Percentiles rank a stretch among this genome's conserved stretches.
phyloP scores from a whole-genome alignment of 2,329 filamentous ascomycete species.

The Lasiodiplodia theobromae region DNA sequence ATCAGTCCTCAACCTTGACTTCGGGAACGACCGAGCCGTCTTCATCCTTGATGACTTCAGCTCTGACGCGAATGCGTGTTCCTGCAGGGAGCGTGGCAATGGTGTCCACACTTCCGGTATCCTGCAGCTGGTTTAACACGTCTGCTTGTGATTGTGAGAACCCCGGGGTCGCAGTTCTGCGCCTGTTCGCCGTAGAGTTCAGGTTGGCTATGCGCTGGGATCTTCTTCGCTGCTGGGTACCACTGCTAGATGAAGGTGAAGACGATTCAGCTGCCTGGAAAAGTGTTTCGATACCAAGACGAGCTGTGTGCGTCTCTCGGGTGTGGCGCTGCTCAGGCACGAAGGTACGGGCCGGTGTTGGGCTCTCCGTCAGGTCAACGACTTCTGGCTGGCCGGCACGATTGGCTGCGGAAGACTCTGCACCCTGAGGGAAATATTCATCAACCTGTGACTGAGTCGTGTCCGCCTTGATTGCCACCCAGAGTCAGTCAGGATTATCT shows the following conservation, averaged over 20 bases:
- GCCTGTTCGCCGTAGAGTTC: neutral
- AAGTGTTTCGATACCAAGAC: neutral
- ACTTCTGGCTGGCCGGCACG: neutral
- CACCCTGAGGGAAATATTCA: neutral
- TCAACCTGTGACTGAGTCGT: neutral
- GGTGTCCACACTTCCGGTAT: neutral
- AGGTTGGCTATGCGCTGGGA: constrained; percentile 10
- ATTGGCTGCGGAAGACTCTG: neutral
- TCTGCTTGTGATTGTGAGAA: neutral
- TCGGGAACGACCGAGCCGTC: neutral
- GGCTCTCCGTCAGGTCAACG: neutral
- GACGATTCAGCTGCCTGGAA: neutral
- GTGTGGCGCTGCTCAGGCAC: neutral
- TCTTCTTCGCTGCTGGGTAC: neutral
- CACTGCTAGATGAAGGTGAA: neutral
- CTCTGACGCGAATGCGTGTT: constrained; percentile 3
- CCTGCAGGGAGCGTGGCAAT: neutral
- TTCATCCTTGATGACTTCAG: constrained; percentile 8
- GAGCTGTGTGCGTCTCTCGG: neutral
- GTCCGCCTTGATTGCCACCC: neutral
- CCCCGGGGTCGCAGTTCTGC: neutral
- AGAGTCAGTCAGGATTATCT: neutral
- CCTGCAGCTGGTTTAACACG: neutral
- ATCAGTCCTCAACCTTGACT: neutral
- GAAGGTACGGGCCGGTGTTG: neutral